Conservation (phyloP, 1,284 basidiomycete species). For the Takashimella koratensis region DNA sequence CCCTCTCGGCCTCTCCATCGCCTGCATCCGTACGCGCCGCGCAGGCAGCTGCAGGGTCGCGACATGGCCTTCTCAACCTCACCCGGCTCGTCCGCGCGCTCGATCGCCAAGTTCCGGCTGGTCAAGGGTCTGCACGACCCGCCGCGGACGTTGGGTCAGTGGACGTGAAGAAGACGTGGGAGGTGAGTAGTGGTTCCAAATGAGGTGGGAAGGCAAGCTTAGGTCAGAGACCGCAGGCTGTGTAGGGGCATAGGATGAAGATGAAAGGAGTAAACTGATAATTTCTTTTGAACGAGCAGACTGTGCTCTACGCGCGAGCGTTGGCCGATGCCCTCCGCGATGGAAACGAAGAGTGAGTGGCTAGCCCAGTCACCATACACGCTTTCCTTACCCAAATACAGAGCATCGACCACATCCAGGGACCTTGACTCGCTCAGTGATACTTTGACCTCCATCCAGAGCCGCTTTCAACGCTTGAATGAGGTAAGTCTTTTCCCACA, state of each 20-base stretch:
- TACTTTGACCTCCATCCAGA: slow-evolving; percentile 3
- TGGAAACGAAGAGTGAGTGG: slow-evolving; percentile 39
- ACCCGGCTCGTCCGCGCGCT: slow-evolving; percentile 41
- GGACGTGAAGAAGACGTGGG: slow-evolving; percentile 41
- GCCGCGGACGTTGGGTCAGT: slow-evolving; percentile 22
- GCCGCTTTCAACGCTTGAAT: not conserved
- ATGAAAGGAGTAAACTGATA: too few species aligned
- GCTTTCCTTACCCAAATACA: slow-evolving; percentile 3
- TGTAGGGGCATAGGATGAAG: too few species aligned
- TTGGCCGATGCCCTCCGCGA: slow-evolving; percentile 29
- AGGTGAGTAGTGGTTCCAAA: too few species aligned
- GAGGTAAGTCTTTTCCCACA: not conserved
- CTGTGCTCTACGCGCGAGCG: slow-evolving; percentile 35
- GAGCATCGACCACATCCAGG: slow-evolving; percentile 21
- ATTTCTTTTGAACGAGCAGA: slow-evolving; percentile 18
- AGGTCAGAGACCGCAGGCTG: too few species aligned
- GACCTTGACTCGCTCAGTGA: not conserved
- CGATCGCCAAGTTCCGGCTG: slow-evolving; percentile 14
- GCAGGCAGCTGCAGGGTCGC: slow-evolving; percentile 24
- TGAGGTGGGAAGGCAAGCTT: too few species aligned
- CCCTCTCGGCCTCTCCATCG: slow-evolving; percentile 25
- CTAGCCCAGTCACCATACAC: too few species aligned
- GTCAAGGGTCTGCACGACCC: slow-evolving; percentile 1
- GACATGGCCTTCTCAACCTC: slow-evolving; percentile 43
- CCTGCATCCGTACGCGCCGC: slow-evolving; percentile 27